Base-by-base conservation (phyloP, 2,329 filamentous ascomycete genomes). In the Aureobasidium namibiae region DNA sequence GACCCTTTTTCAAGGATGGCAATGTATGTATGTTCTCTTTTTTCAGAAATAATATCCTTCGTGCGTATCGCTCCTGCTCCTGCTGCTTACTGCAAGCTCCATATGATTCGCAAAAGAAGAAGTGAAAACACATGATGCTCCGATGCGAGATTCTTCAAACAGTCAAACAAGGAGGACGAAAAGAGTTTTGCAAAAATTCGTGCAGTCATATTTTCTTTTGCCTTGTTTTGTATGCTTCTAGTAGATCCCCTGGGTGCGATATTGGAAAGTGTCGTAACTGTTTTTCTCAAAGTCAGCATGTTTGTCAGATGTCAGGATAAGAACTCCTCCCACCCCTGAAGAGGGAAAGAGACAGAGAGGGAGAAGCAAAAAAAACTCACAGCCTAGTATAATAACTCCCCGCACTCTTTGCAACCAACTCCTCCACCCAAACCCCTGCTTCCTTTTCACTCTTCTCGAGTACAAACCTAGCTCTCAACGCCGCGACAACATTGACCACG, bases 331-430 rank as follows among this genome's bases (percentile, higher is more conserved):
- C 4, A 5, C 8, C 8, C 10, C 13, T 7, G 18, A 9, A 21
- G 18, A 39, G 10, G 21, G 23, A 26, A 29, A 18, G n/a, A 23
- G 26, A 29, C 4, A 29, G 26, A 29, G 26, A 56, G 13, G 21
- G 9, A 24, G 26, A 56, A 26, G 11, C 13, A n/a, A 24, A 34
- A 33, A 34, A 46, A 18, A 62, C 61, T 61, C 45, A 91, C 85
- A 92, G 81, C 76, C 89, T 83, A 70, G 89, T 92, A 72, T 92
- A 92, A 75, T 94, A 94, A 73, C 89, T 92, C 63, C 89, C 89
- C 65, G 89, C 81, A 64, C 88, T 90, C 80, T 94, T 94, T 63
- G 78, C 84, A 65, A 94, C 82, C 67, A 94, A 74, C 69, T 92
- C 89, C 70, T 94, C 89, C 18, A 94, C 89, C 75, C 89, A 92